These are phyloP conservation scores for Ceriops decandra DNA, from an alignment of 345 rosid genomes.

Conservation along the genomic window DNA sequence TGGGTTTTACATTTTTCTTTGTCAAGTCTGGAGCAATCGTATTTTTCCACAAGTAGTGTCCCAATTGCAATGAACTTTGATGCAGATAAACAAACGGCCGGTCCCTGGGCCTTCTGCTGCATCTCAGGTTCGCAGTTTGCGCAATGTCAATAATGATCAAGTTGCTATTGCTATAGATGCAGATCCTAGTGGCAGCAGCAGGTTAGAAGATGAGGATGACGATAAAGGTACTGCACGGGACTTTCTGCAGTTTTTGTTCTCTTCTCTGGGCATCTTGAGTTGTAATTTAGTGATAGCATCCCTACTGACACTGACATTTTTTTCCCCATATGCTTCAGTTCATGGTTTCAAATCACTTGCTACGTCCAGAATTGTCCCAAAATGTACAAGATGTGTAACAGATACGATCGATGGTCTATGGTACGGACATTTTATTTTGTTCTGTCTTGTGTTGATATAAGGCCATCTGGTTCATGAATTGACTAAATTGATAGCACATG, in stretches of 20 bases:
- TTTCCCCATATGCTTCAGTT: slow-evolving; percentile 31
- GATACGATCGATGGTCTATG: slow-evolving; percentile 89
- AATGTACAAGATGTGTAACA: slow-evolving; percentile 70
- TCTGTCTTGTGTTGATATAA: slow-evolving; percentile 5
- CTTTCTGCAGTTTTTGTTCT: background rate
- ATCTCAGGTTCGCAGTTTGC: slow-evolving; percentile 83
- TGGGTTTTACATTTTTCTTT: background rate
- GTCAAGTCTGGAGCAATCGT: background rate
- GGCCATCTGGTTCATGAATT: background rate
- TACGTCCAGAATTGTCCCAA: slow-evolving; percentile 72
- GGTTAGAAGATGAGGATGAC: slow-evolving; percentile 84
- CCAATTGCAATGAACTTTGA: slow-evolving; percentile 13
- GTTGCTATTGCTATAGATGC: slow-evolving; percentile 77
- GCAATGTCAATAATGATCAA: slow-evolving; percentile 82
- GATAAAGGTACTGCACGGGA: slow-evolving; percentile 62
- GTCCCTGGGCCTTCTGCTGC: slow-evolving; percentile 48
- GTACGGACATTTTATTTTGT: slow-evolving; percentile 30
- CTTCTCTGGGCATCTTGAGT: background rate
- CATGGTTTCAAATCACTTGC: slow-evolving; percentile 96
- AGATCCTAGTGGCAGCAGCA: slow-evolving; percentile 39
- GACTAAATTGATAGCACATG: background rate
- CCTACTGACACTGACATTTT: background rate
- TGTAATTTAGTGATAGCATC: background rate
- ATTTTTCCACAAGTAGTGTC: background rate
- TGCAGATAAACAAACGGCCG: slow-evolving; percentile 73